phyloP scores from a whole-genome alignment of 1,284 basidiomycete species.

The Schizophyllum amplum region DNA sequence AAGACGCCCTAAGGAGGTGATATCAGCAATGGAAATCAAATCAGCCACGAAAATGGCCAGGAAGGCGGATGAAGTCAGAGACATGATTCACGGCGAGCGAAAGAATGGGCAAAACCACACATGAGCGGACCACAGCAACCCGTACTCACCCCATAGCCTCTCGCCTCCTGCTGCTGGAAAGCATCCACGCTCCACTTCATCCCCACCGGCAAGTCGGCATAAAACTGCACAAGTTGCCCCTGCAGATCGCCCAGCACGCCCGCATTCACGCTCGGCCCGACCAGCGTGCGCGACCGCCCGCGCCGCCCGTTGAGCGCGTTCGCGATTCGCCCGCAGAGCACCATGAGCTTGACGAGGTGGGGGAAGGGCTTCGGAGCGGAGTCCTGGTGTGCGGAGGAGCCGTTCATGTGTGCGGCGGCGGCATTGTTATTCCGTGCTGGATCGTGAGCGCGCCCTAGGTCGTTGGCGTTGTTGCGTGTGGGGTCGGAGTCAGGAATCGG shows the following conservation, averaged over 20 bases:
- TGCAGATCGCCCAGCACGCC: constrained; percentile 27
- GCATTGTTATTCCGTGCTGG: no score
- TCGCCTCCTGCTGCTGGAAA: constrained; percentile 28
- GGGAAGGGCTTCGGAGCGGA: constrained; percentile 27
- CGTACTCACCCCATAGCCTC: constrained; percentile 25
- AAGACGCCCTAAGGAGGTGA: constrained; percentile 11
- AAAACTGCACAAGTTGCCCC: constrained; percentile 27
- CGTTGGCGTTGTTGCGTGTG: no score
- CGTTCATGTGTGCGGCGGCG: constrained; percentile 13
- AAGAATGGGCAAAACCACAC: neutral
- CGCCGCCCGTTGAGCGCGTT: constrained; percentile 28
- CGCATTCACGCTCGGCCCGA: constrained; percentile 18
- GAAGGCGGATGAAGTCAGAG: no score
- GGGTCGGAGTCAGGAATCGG: no score
- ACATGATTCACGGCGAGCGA: no score
- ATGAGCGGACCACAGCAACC: no score
- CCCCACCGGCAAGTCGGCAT: constrained; percentile 24
- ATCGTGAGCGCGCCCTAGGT: no score
- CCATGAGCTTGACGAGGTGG: constrained; percentile 29
- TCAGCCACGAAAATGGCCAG: neutral
- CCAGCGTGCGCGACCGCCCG: constrained; percentile 26
- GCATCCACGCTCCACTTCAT: constrained; percentile 30
- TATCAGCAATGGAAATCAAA: neutral
- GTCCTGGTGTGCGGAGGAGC: constrained; percentile 15
- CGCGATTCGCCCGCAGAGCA: constrained; percentile 30